Percentiles rank a stretch among this genome's conserved stretches.
Evolutionary conservation across 345 rosid species (phyloP).

Genomic region (Populus davidiana): DNA sequence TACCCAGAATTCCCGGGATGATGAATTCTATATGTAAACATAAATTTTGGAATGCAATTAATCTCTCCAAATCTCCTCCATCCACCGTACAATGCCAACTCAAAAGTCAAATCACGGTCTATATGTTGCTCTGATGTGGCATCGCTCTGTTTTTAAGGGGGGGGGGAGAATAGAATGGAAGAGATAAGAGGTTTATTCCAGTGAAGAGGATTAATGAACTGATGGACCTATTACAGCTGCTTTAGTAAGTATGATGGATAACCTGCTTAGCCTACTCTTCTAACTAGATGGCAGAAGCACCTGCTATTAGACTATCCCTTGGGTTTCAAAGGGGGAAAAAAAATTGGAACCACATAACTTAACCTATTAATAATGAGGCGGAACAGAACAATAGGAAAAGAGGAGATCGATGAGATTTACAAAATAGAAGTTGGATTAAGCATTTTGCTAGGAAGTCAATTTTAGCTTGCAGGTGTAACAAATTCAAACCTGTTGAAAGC

Average conservation of each 20-base stretch:
- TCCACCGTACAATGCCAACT: no score
- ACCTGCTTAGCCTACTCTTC: not conserved
- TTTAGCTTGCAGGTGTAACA: not conserved
- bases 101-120: no score
- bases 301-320: not conserved
- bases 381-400: not conserved
- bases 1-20: constrained; percentile 1
- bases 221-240: not conserved
- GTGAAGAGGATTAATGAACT: no score
- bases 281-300: not conserved
- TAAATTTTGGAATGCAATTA: not conserved
- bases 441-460: not conserved
- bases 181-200: no score
- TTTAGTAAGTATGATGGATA: not conserved
- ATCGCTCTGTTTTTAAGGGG: no score
- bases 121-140: no score
- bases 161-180: no score
- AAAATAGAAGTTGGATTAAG: not conserved
- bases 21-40: constrained; percentile 1
- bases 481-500: constrained; percentile 72
- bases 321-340: not conserved
- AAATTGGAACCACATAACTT: not conserved
- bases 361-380: not conserved
- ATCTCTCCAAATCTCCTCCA: no score
- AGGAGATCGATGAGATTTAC: not conserved